These are phyloP conservation scores for Cercophora newfieldiana DNA, from an alignment of 495 filamentous ascomycete genomes.

Conservation along the genomic window DNA sequence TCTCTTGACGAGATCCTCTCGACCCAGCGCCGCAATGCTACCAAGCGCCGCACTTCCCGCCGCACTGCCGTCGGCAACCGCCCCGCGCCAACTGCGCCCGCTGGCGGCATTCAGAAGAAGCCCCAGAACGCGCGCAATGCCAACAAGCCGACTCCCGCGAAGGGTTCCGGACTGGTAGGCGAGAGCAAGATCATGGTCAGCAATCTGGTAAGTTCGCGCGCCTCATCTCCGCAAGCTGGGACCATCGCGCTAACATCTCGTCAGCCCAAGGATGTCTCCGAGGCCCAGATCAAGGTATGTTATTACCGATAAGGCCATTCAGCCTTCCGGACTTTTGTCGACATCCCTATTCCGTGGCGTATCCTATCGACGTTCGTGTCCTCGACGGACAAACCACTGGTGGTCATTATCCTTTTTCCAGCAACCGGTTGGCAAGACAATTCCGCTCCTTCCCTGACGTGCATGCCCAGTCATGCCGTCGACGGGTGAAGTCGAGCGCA, in stretches of 20 bases:
- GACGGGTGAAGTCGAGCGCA: conserved; percentile 48
- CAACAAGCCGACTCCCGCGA: conserved; percentile 63
- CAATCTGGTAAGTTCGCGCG: conserved; percentile 79
- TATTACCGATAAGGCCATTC: conserved; percentile 67
- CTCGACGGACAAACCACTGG: conserved; percentile 33
- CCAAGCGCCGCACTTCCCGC: conserved; percentile 51
- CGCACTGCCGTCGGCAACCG: conserved; percentile 54
- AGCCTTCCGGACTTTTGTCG: conserved; percentile 57
- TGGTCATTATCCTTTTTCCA: conserved; percentile 26
- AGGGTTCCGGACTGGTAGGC: conserved; percentile 54
- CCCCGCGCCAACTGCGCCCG: conserved; percentile 60
- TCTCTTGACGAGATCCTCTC: conserved; percentile 95
- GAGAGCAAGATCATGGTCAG: conserved; percentile 97
- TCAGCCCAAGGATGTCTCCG: conserved; percentile 91
- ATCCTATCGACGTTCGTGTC: conserved; percentile 44
- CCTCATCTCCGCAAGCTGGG: conserved; percentile 9
- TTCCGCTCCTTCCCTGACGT: conserved; percentile 40
- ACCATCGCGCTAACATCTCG: conserved; percentile 48
- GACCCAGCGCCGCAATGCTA: conserved; percentile 59
- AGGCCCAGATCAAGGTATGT: conserved; percentile 99
- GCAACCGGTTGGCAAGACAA: conserved; percentile 31
- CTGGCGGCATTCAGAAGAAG: conserved; percentile 85
- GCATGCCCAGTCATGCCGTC: conserved; percentile 30
- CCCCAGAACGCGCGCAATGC: conserved; percentile 60
- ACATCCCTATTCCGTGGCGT: conserved; percentile 46